Percentiles rank a stretch among this genome's conserved stretches.
Evolutionary conservation across 345 rosid genomes (phyloP).

Genomic region (Eucalyptus tenuipes): DNA sequence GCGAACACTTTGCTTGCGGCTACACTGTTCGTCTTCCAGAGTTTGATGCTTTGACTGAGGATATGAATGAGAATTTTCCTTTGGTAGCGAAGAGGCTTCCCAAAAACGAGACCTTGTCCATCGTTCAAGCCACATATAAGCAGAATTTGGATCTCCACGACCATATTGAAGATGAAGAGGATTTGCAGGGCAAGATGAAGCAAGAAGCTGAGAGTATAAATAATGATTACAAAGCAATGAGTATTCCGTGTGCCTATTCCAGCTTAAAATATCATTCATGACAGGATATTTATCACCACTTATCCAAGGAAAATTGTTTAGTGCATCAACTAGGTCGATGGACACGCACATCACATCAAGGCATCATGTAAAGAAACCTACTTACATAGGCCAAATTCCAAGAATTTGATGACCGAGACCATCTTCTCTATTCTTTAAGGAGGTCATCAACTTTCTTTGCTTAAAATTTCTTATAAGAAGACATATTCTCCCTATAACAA

Average conservation of each 20-base stretch:
- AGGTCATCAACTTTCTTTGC: not conserved
- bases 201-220: slow-evolving; percentile 40
- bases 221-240: not conserved
- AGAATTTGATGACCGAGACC: not conserved
- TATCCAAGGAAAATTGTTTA: not conserved
- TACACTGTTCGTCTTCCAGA: slow-evolving; percentile 21
- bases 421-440: not conserved
- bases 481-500: not conserved
- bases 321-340: not conserved
- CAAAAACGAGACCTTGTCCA: slow-evolving; percentile 57
- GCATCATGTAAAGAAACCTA: not conserved
- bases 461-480: not conserved
- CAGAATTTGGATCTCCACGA: slow-evolving; percentile 48
- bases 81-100: slow-evolving; percentile 26
- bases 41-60: slow-evolving; percentile 7
- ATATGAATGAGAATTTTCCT: slow-evolving; percentile 25
- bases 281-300: not conserved
- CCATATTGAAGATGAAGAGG: slow-evolving; percentile 44
- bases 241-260: not conserved
- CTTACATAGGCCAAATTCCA: not conserved
- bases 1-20: slow-evolving; percentile 26
- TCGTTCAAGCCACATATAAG: slow-evolving; percentile 57
- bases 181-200: slow-evolving; percentile 15
- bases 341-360: not conserved
- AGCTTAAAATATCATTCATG: not conserved